phyloP scores from a whole-genome alignment of 306 rosid species.

The Vicia sativa region DNA sequence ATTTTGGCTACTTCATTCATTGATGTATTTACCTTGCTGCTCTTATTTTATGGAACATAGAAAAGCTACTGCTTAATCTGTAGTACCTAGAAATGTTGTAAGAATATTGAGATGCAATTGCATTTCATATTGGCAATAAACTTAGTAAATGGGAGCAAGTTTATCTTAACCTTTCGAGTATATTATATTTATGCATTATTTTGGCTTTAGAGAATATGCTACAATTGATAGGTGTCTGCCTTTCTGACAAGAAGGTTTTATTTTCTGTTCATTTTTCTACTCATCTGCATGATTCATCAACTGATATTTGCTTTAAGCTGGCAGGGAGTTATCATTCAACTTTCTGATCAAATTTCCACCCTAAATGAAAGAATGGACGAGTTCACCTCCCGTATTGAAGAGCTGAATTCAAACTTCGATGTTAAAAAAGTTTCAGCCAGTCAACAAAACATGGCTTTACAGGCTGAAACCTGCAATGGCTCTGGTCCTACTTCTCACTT shows the following conservation, averaged over 20 bases:
- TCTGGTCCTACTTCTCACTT: slow-evolving; percentile 74
- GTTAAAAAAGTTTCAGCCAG: slow-evolving; percentile 58
- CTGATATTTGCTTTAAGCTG: slow-evolving; percentile 42
- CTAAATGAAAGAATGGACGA: slow-evolving; percentile 96
- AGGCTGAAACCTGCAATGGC: slow-evolving; percentile 78
- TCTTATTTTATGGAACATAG: slow-evolving; percentile 25
- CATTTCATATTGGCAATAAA: slow-evolving; percentile 30
- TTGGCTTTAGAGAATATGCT: slow-evolving; percentile 31
- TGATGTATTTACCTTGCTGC: slow-evolving; percentile 13
- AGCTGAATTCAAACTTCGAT: slow-evolving; percentile 73
- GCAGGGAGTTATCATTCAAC: slow-evolving; percentile 90
- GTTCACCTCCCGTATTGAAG: slow-evolving; percentile 90
- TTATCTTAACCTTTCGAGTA: slow-evolving; percentile 10
- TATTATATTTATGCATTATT: slow-evolving; percentile 14
- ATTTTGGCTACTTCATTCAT: slow-evolving; percentile 37
- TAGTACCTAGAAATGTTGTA: slow-evolving; percentile 18
- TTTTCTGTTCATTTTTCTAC: slow-evolving; percentile 21
- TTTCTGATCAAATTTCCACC: slow-evolving; percentile 95
- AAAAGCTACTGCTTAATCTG: slow-evolving; percentile 28
- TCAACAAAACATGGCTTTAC: slow-evolving; percentile 87
- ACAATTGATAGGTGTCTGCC: slow-evolving; percentile 10
- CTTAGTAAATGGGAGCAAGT: slow-evolving; percentile 11
- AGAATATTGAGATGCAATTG: slow-evolving; percentile 29
- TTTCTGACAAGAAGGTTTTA: slow-evolving; percentile 17
- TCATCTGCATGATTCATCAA: slow-evolving; percentile 21